These are phyloP conservation scores for Priceomyces melissophilus DNA, from an alignment of 805 yeast species.

Conservation along the genomic window DNA sequence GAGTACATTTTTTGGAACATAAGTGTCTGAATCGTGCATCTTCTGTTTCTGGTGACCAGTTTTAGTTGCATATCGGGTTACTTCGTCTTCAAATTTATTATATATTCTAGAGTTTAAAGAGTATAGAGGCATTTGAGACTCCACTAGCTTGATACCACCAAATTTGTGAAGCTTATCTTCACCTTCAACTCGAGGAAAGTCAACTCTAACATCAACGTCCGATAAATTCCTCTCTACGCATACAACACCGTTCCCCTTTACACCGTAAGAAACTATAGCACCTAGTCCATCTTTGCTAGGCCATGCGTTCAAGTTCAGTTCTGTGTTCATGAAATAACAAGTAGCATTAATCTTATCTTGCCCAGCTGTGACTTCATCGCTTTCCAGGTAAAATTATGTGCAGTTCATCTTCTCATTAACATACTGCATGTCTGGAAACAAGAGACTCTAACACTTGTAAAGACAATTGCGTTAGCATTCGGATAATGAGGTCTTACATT, in stretches of 20 bases:
- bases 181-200: conserved; percentile 21
- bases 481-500: too few relatives aligned
- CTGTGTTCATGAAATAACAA: background rate
- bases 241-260: conserved; percentile 32
- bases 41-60: background rate
- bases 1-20: conserved; percentile 22
- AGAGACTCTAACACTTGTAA: too few relatives aligned
- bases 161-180: conserved; percentile 14
- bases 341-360: conserved; percentile 1
- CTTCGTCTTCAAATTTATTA: conserved; percentile 9
- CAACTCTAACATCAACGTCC: conserved; percentile 11
- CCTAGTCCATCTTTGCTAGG: conserved; percentile 38
- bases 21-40: conserved; percentile 12
- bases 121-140: conserved; percentile 6
- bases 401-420: too few relatives aligned
- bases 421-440: too few relatives aligned
- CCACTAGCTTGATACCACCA: conserved; percentile 7
- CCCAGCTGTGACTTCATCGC: background rate
- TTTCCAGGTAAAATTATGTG: background rate
- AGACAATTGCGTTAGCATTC: too few relatives aligned
- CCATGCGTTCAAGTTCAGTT: conserved; percentile 21
- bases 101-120: conserved; percentile 11
- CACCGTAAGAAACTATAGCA: conserved; percentile 41
- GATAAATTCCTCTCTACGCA: background rate
- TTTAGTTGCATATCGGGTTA: background rate